Evolutionary conservation across 495 filamentous ascomycete genomes (phyloP).

Genomic region (Bacidia rubella): DNA sequence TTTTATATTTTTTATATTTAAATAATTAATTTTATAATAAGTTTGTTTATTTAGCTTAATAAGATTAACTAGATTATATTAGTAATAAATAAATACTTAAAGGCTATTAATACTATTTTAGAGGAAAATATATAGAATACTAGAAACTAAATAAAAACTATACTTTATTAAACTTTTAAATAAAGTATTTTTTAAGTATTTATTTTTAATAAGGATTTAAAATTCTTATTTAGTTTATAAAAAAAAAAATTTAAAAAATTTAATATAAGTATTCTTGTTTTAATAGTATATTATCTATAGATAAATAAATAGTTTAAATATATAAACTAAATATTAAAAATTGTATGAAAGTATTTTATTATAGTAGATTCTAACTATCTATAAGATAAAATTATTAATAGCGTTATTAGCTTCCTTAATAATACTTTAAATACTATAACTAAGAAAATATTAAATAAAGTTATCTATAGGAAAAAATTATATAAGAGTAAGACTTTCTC

Average conservation of each 20-base stretch:
- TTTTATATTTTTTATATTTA: slow-evolving; percentile 2
- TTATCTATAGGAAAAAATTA: background rate
- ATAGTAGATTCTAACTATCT: background rate
- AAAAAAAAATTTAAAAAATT: slow-evolving; percentile 1
- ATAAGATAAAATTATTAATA: background rate
- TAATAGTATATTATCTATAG: background rate
- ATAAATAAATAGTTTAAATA: slow-evolving; percentile 2
- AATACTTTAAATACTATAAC: background rate
- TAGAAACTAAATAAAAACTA: background rate
- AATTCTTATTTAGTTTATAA: slow-evolving; percentile 2
- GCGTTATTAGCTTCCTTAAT: background rate
- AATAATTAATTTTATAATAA: slow-evolving; percentile 1
- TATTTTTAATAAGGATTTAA: background rate
- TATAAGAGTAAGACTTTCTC: background rate
- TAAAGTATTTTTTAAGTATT: background rate
- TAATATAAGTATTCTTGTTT: background rate
- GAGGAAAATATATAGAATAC: background rate
- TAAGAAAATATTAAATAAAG: background rate
- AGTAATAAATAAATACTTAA: slow-evolving; percentile 3
- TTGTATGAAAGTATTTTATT: background rate
- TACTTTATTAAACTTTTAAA: background rate
- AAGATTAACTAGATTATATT: slow-evolving; percentile 4
- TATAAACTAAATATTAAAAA: background rate
- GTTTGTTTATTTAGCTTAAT: background rate
- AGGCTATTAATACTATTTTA: background rate